Conservation (phyloP, 2,329 filamentous ascomycete genomes). For the Penicillium sp. region DNA sequence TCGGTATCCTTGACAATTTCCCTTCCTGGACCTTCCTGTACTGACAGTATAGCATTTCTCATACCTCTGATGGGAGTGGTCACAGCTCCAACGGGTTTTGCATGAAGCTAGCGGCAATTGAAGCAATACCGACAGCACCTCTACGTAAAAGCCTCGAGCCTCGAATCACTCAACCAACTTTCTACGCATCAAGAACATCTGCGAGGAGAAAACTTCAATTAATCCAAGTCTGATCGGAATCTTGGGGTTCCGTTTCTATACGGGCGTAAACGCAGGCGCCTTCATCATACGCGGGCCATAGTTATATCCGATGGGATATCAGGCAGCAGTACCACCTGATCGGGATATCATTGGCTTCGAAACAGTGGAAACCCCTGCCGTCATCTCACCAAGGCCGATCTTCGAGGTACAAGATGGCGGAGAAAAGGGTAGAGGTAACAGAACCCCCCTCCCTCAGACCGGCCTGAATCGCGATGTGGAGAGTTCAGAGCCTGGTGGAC, state of each 20-base stretch:
- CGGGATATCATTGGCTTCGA: background rate
- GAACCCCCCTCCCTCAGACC: constrained; percentile 3
- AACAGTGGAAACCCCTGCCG: background rate
- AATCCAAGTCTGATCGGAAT: constrained; percentile 2
- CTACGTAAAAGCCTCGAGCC: background rate
- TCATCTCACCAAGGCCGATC: constrained; percentile 7
- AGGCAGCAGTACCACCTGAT: background rate
- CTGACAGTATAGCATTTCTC: background rate
- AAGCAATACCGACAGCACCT: background rate
- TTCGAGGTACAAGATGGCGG: constrained; percentile 5
- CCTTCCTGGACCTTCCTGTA: background rate
- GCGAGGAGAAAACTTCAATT: background rate
- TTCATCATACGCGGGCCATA: background rate
- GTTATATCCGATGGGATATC: background rate
- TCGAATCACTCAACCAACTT: background rate
- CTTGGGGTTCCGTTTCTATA: background rate
- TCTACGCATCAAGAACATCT: background rate
- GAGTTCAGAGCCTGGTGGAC: constrained; percentile 14
- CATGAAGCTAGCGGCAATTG: background rate
- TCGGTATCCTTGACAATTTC: background rate
- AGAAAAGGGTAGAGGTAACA: constrained; percentile 6
- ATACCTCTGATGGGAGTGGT: background rate
- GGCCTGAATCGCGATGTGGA: constrained; percentile 21
- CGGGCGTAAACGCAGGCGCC: background rate
- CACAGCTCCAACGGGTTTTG: background rate